Percentiles rank a stretch among this genome's conserved stretches.
These are phyloP conservation scores for Yamadazyma dushanensis DNA, from an alignment of 1,139 yeast species.

Conservation along the genomic window DNA sequence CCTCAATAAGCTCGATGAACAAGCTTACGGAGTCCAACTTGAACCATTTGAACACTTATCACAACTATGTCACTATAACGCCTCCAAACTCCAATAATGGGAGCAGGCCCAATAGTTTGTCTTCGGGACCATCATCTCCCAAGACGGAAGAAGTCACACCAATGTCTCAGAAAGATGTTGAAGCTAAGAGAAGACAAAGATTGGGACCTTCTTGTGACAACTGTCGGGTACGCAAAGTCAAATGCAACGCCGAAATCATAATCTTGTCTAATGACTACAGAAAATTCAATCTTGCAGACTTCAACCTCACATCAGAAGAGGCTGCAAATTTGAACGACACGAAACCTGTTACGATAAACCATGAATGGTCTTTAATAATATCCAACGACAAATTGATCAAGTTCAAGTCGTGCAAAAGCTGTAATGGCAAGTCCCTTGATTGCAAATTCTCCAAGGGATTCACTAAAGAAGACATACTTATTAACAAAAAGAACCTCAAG, in stretches of 20 bases:
- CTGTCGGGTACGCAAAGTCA: slow-evolving; percentile 70
- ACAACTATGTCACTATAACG: slow-evolving; percentile 6
- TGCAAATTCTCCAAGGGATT: slow-evolving; percentile 60
- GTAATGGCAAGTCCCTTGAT: slow-evolving; percentile 40
- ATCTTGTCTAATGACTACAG: slow-evolving; percentile 18
- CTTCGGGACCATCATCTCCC: slow-evolving; percentile 9
- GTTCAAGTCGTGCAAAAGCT: slow-evolving; percentile 51
- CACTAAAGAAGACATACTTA: slow-evolving; percentile 55
- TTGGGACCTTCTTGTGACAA: slow-evolving; percentile 76
- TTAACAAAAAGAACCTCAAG: slow-evolving; percentile 21
- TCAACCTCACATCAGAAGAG: slow-evolving; percentile 12
- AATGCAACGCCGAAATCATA: slow-evolving; percentile 66
- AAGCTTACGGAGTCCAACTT: slow-evolving; percentile 21
- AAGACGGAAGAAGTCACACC: slow-evolving; percentile 19
- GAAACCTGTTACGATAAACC: slow-evolving; percentile 6
- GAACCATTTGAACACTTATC: slow-evolving; percentile 8
- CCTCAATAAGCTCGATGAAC: slow-evolving; percentile 16
- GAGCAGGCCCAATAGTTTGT: slow-evolving; percentile 7
- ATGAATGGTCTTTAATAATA: slow-evolving; percentile 15
- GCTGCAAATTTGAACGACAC: slow-evolving; percentile 5
- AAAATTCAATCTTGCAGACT: slow-evolving; percentile 12
- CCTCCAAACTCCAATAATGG: slow-evolving; percentile 16
- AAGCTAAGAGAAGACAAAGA: slow-evolving; percentile 53
- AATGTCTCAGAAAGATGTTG: slow-evolving; percentile 2
- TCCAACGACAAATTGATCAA: slow-evolving; percentile 43